Evolutionary conservation across 177 flowering plant species (phyloP).

Genomic region (Vitis hybrid): DNA sequence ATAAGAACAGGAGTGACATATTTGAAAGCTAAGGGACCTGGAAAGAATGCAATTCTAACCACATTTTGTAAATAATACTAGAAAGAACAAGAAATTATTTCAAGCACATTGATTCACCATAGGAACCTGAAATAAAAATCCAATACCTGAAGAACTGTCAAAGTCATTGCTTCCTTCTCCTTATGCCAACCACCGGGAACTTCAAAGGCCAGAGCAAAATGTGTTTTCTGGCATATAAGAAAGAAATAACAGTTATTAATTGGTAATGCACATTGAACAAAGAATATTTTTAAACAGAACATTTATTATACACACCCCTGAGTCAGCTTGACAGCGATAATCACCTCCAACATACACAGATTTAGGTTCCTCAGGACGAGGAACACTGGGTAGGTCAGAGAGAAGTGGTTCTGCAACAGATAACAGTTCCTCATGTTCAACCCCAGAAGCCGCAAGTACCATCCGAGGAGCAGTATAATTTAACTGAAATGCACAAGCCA

Average conservation of each 20-base stretch:
- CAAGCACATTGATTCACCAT: background rate
- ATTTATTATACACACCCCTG: slow-evolving; percentile 55
- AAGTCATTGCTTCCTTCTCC: slow-evolving; percentile 69
- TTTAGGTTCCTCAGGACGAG: slow-evolving; percentile 51
- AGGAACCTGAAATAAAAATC: slow-evolving; percentile 4
- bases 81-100: background rate
- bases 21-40: background rate
- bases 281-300: background rate
- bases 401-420: slow-evolving; percentile 83
- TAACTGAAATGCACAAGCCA: slow-evolving; percentile 43
- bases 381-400: slow-evolving; percentile 68
- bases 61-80: background rate
- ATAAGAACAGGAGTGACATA: background rate
- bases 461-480: slow-evolving; percentile 88
- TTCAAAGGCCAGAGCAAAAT: slow-evolving; percentile 93
- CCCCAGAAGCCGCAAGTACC: slow-evolving; percentile 92
- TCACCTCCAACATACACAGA: slow-evolving; percentile 88
- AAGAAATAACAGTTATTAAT: background rate
- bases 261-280: slow-evolving; percentile 1
- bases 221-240: slow-evolving; percentile 51
- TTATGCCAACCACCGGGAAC: slow-evolving; percentile 91
- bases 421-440: slow-evolving; percentile 84
- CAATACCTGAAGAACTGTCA: slow-evolving; percentile 88
- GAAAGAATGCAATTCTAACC: background rate
- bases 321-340: slow-evolving; percentile 68